Evolutionary conservation across 352 stramenopile genomes (phyloP).

Genomic region (Globisporangium nunn): DNA sequence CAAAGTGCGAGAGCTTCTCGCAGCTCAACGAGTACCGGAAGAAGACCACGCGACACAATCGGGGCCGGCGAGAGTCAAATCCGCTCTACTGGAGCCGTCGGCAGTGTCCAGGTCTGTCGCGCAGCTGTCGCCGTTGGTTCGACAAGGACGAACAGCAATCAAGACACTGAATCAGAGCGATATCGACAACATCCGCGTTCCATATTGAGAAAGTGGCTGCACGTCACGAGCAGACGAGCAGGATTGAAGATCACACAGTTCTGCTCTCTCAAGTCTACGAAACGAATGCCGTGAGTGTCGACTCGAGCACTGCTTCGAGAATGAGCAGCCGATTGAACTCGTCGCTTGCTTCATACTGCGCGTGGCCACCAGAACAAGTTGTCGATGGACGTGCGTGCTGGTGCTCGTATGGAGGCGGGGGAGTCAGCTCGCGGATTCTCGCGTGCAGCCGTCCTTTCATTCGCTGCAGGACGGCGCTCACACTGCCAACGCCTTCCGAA

Average conservation of each 20-base stretch:
- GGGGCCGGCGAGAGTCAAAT: neutral
- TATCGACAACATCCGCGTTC: slow-evolving; percentile 3
- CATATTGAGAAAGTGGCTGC: neutral
- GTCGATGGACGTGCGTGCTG: neutral
- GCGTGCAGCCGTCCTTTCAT: slow-evolving; percentile 25
- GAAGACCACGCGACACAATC: neutral
- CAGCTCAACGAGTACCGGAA: neutral
- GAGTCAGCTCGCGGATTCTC: slow-evolving; percentile 21
- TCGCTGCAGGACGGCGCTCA: slow-evolving; percentile 17
- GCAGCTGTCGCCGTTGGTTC: slow-evolving; percentile 22
- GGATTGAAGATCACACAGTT: neutral
- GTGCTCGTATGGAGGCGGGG: neutral
- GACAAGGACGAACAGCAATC: slow-evolving; percentile 8
- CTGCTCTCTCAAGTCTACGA: neutral
- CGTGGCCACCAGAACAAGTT: neutral
- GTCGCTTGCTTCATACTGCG: slow-evolving; percentile 4
- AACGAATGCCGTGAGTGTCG: slow-evolving; percentile 21
- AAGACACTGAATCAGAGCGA: slow-evolving; percentile 4
- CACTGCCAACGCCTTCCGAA: slow-evolving; percentile 3
- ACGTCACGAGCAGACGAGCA: neutral
- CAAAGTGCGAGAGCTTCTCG: slow-evolving; percentile 24
- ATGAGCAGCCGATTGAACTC: slow-evolving; percentile 33
- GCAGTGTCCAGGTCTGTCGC: neutral
- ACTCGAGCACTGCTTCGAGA: slow-evolving; percentile 35
- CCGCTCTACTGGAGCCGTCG: neutral